phyloP scores from a whole-genome alignment of 2,329 filamentous ascomycete species.

The Pezicula rhizophila region DNA sequence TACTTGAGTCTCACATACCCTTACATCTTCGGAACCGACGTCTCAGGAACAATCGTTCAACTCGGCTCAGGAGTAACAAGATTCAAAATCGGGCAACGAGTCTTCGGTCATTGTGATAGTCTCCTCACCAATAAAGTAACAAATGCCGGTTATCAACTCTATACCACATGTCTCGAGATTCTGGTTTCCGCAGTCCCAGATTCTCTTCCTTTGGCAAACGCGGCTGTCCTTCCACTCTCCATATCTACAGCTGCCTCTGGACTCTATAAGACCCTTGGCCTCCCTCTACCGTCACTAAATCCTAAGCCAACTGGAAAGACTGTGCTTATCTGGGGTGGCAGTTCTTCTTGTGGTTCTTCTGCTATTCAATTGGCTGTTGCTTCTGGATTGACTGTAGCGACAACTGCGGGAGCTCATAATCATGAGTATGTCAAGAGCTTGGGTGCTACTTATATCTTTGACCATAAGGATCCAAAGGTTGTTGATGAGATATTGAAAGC shows the following conservation, averaged over 20 bases:
- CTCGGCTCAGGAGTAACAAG: slow-evolving; percentile 38
- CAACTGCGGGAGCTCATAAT: slow-evolving; percentile 39
- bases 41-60: slow-evolving; percentile 25
- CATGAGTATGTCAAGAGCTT: slow-evolving; percentile 32
- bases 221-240: slow-evolving; percentile 29
- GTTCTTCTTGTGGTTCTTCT: slow-evolving; percentile 12
- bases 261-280: slow-evolving; percentile 19
- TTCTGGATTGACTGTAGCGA: slow-evolving; percentile 34
- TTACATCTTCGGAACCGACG: slow-evolving; percentile 20
- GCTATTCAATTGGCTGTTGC: slow-evolving; percentile 19
- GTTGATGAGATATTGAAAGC: slow-evolving; percentile 11
- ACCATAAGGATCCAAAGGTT: slow-evolving; percentile 31
- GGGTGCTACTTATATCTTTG: slow-evolving; percentile 40
- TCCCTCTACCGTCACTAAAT: slow-evolving; percentile 10
- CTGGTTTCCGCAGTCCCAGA: slow-evolving; percentile 25
- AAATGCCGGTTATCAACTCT: slow-evolving; percentile 28
- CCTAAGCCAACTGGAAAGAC: slow-evolving; percentile 12
- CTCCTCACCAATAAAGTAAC: slow-evolving; percentile 13
- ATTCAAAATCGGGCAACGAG: slow-evolving; percentile 30
- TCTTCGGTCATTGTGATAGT: slow-evolving; percentile 23
- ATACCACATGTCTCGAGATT: slow-evolving; percentile 20
- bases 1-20: slow-evolving; percentile 11
- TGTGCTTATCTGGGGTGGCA: slow-evolving; percentile 20
- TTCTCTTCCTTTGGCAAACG: slow-evolving; percentile 25
- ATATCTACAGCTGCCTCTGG: slow-evolving; percentile 27